These are phyloP conservation scores for Cryptococcus sp. DNA, from an alignment of 1,284 basidiomycete genomes.

Conservation along the genomic window DNA sequence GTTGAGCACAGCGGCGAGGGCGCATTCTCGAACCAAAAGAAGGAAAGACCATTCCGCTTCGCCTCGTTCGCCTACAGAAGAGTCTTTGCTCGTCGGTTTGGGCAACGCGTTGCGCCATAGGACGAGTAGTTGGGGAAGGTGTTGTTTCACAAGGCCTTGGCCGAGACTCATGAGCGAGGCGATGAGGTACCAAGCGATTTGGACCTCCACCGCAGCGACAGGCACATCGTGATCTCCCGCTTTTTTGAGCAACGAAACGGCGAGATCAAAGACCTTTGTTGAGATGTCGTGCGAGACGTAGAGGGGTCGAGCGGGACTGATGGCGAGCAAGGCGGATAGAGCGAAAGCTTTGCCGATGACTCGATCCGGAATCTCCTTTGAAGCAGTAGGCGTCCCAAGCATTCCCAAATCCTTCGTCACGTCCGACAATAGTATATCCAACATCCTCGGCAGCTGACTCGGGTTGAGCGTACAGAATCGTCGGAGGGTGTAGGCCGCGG, in stretches of 20 bases:
- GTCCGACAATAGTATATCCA: constrained; percentile 80
- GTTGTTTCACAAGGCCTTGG: constrained; percentile 84
- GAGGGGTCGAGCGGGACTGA: constrained; percentile 79
- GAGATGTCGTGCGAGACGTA: constrained; percentile 93
- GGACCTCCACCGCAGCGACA: constrained; percentile 77
- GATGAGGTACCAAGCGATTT: constrained; percentile 91
- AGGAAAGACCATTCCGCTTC: constrained; percentile 86
- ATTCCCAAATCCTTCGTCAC: constrained; percentile 57
- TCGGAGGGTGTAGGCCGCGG: constrained; percentile 78
- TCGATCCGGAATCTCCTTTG: constrained; percentile 65
- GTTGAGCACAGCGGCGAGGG: constrained; percentile 78
- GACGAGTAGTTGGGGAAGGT: constrained; percentile 85
- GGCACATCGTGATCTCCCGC: constrained; percentile 84
- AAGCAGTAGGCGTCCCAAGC: constrained; percentile 58
- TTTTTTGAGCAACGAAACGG: constrained; percentile 82
- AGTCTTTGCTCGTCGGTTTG: constrained; percentile 86
- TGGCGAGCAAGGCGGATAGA: constrained; percentile 76
- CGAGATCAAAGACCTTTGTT: constrained; percentile 83
- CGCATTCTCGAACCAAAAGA: constrained; percentile 83
- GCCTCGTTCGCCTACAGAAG: constrained; percentile 58
- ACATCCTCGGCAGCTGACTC: constrained; percentile 69
- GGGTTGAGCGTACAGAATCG: constrained; percentile 88
- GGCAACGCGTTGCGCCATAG: constrained; percentile 96
- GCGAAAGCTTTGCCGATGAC: constrained; percentile 84
- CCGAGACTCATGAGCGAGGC: constrained; percentile 87